phyloP scores from a whole-genome alignment of 371 early-diverging fungal genomes.

The Mycotypha africana region DNA sequence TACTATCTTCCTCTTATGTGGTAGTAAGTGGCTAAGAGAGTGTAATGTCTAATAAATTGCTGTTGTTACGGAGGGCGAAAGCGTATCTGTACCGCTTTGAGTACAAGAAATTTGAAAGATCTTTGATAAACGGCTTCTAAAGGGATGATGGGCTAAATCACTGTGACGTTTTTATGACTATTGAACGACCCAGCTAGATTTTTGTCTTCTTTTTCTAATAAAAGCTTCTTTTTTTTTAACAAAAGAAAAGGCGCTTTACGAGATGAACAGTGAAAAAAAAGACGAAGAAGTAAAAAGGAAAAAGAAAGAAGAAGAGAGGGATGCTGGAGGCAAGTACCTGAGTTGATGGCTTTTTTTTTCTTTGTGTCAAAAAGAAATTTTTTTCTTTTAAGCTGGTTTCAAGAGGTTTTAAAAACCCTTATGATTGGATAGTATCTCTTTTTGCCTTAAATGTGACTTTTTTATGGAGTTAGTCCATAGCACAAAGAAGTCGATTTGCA shows the following conservation, averaged over 20 bases:
- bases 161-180: constrained; percentile 7
- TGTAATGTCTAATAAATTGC: not conserved
- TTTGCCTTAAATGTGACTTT: too few relatives aligned
- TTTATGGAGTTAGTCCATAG: too few relatives aligned
- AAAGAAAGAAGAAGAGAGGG: constrained; percentile 2
- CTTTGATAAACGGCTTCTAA: constrained; percentile 17
- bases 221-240: too few relatives aligned
- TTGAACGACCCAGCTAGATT: too few relatives aligned
- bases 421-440: too few relatives aligned
- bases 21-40: not conserved
- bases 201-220: not conserved
- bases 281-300: not conserved
- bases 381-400: too few relatives aligned
- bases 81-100: constrained; percentile 18
- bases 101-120: constrained; percentile 10
- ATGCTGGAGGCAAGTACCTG: not conserved
- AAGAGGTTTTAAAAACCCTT: too few relatives aligned
- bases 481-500: too few relatives aligned
- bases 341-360: not conserved
- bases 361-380: too few relatives aligned
- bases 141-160: constrained; percentile 23
- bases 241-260: not conserved
- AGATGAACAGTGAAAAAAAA: constrained; percentile 5
- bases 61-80: constrained; percentile 19
- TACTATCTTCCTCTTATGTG: not conserved